Percentiles rank a stretch among this genome's conserved stretches.
phyloP scores from a whole-genome alignment of 352 stramenopile species.

The Peronospora belbahrii region DNA sequence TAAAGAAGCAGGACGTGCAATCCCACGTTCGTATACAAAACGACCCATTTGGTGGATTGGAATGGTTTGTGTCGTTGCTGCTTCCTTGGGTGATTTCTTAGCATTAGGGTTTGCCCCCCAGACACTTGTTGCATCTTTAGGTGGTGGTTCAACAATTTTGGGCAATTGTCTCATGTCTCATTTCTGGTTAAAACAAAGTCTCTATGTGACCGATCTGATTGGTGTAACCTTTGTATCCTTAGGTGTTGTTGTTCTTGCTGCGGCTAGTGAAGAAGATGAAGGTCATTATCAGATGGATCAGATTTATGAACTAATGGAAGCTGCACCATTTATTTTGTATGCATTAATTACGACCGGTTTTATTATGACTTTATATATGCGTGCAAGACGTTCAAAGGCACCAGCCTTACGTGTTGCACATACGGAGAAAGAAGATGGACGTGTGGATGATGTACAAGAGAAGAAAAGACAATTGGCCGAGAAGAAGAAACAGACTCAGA shows the following conservation, averaged over 20 bases:
- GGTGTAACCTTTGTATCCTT: conserved; percentile 70
- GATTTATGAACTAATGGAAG: conserved; percentile 78
- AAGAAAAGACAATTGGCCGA: conserved; percentile 42
- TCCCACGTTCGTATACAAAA: conserved; percentile 68
- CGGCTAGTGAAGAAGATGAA: conserved; percentile 57
- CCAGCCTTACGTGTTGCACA: conserved; percentile 63
- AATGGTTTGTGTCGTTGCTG: conserved; percentile 78
- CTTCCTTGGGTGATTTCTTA: conserved; percentile 79
- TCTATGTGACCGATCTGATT: conserved; percentile 80
- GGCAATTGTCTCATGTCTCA: conserved; percentile 80
- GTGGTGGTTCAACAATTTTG: conserved; percentile 75
- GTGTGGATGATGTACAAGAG: conserved; percentile 47
- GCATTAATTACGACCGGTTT: conserved; percentile 74
- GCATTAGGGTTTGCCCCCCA: conserved; percentile 83
- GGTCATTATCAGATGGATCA: conserved; percentile 81
- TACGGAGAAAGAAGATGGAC: conserved; percentile 39
- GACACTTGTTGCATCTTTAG: conserved; percentile 76
- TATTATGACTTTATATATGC: conserved; percentile 78
- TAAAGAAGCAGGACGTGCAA: conserved; percentile 65
- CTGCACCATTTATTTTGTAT: conserved; percentile 78
- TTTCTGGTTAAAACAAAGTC: conserved; percentile 82
- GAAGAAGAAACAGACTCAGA: conserved; percentile 19
- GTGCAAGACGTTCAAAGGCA: conserved; percentile 68
- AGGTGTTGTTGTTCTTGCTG: conserved; percentile 72
- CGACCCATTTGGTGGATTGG: conserved; percentile 86